These are phyloP conservation scores for Kluyveromyces starmeri DNA, from an alignment of 805 yeast species.

Conservation along the genomic window DNA sequence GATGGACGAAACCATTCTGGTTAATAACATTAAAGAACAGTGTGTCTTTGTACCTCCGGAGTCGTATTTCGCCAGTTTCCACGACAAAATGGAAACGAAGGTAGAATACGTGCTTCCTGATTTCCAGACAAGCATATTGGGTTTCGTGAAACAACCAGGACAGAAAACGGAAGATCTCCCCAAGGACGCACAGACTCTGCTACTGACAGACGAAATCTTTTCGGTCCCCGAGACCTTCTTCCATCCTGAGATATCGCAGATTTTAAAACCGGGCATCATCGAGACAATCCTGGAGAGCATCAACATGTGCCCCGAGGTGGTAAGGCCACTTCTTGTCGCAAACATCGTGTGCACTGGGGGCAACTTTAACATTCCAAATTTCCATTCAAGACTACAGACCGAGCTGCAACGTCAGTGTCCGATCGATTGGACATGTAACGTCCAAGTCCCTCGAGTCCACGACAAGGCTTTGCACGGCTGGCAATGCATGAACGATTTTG, in stretches of 20 bases:
- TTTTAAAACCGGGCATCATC: slow-evolving; percentile 71
- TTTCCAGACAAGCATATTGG: slow-evolving; percentile 68
- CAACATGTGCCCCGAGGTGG: slow-evolving; percentile 59
- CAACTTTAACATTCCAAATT: slow-evolving; percentile 59
- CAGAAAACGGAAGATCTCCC: slow-evolving; percentile 25
- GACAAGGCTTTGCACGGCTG: slow-evolving; percentile 44
- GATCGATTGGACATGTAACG: slow-evolving; percentile 56
- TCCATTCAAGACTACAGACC: slow-evolving; percentile 46
- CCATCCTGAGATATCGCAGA: slow-evolving; percentile 74
- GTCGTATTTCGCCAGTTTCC: slow-evolving; percentile 32
- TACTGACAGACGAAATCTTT: slow-evolving; percentile 77
- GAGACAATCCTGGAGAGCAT: slow-evolving; percentile 63
- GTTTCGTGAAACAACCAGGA: slow-evolving; percentile 46
- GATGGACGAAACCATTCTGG: slow-evolving; percentile 78
- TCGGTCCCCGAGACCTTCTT: slow-evolving; percentile 79
- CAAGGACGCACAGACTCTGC: slow-evolving; percentile 54
- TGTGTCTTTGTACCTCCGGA: slow-evolving; percentile 37
- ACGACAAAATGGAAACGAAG: slow-evolving; percentile 26
- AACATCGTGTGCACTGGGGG: slow-evolving; percentile 85
- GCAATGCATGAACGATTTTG: slow-evolving; percentile 46
- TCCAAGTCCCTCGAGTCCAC: slow-evolving; percentile 26
- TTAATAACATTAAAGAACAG: slow-evolving; percentile 78
- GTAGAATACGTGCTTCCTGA: slow-evolving; percentile 83
- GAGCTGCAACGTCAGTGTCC: slow-evolving; percentile 66
- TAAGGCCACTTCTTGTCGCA: slow-evolving; percentile 66